These are phyloP conservation scores for Schoenoplectus tabernaemontani DNA, from an alignment of 202 grass and related monocot genomes.

Conservation along the genomic window DNA sequence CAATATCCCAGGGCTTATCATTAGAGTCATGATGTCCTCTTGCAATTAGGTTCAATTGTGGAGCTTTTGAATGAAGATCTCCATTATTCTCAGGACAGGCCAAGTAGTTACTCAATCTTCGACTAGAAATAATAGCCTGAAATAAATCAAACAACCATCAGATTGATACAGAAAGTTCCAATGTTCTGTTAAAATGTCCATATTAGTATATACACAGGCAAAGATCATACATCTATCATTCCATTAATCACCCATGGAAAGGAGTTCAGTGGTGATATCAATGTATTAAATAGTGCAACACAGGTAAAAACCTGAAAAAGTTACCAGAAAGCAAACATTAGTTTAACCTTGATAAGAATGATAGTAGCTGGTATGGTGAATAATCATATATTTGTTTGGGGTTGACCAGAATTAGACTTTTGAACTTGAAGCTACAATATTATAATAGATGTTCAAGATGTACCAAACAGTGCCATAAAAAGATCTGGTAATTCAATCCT, in stretches of 20 bases:
- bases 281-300: conserved; percentile 92
- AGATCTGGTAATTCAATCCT: background rate
- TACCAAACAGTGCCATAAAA: background rate
- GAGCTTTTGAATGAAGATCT: conserved; percentile 25
- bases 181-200: background rate
- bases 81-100: conserved; percentile 54
- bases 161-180: background rate
- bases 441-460: background rate
- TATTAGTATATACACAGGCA: conserved; percentile 10
- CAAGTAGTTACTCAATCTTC: conserved; percentile 70
- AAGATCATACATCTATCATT: conserved; percentile 85
- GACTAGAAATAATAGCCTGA: conserved; percentile 85
- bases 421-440: background rate
- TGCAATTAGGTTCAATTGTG: background rate
- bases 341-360: background rate
- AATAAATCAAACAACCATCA: conserved; percentile 21
- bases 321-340: conserved; percentile 21
- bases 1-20: conserved; percentile 27
- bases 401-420: background rate
- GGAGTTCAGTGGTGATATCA: conserved; percentile 93
- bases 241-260: conserved; percentile 99
- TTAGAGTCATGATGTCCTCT: conserved; percentile 18
- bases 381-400: background rate
- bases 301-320: conserved; percentile 91
- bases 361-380: background rate